These are phyloP conservation scores for Plectranthus barbatus DNA, from an alignment of 257 asterid genomes.

Conservation along the genomic window DNA sequence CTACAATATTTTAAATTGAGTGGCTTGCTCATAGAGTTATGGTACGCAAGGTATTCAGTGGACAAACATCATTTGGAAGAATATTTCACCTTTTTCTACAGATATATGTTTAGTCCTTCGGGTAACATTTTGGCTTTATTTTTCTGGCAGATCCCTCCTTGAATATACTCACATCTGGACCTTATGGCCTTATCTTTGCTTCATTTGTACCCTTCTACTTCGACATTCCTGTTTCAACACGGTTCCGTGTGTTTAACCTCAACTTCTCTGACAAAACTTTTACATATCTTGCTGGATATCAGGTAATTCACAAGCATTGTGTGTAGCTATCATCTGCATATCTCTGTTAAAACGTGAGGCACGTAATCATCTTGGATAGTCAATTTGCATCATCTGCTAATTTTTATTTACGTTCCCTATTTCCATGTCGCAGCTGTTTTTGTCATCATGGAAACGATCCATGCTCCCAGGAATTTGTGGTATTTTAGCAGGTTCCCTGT, in stretches of 20 bases:
- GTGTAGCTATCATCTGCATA: not conserved
- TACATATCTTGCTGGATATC: conserved; percentile 94
- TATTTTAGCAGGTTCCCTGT: conserved; percentile 81
- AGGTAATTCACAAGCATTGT: conserved; percentile 38
- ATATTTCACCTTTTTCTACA: not conserved
- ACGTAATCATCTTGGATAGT: no score
- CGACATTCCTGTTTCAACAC: conserved; percentile 90
- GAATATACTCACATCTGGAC: conserved; percentile 78
- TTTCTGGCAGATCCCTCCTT: conserved; percentile 69
- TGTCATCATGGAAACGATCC: conserved; percentile 97
- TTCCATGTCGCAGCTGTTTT: conserved; percentile 60
- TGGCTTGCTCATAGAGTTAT: not conserved
- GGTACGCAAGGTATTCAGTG: not conserved
- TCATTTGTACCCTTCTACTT: conserved; percentile 90
- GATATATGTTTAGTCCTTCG: not conserved
- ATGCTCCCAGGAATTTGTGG: conserved; percentile 95
- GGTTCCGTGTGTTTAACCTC: conserved; percentile 62
- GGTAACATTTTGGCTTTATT: conserved; percentile 21
- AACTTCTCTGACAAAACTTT: conserved; percentile 95
- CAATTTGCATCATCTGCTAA: conserved; percentile 5
- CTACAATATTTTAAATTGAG: not conserved
- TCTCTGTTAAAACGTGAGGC: no score
- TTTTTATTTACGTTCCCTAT: conserved; percentile 6
- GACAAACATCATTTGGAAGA: not conserved
- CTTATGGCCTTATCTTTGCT: conserved; percentile 79